Percentiles rank a stretch among this genome's conserved stretches.
These are phyloP conservation scores for Xylariaceae sp. DNA, from an alignment of 2,329 filamentous ascomycete species.

Conservation along the genomic window DNA sequence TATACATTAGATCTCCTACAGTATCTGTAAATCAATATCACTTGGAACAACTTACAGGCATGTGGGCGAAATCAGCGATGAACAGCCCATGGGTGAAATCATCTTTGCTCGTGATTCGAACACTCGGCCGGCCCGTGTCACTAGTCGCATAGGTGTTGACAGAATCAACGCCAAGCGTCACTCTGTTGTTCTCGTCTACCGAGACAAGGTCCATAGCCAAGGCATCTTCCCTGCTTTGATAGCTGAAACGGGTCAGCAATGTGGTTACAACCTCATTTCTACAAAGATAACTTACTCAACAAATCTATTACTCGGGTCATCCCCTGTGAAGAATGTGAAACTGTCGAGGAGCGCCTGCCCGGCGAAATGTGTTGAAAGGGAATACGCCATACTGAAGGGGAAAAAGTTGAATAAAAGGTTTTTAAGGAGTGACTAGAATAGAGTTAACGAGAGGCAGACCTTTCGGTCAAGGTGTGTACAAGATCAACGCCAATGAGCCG, in stretches of 20 bases:
- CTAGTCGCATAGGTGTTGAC: constrained; percentile 35
- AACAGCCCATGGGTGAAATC: constrained; percentile 65
- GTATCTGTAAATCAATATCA: too few relatives aligned
- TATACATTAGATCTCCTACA: background rate
- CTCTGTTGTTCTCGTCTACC: constrained; percentile 40
- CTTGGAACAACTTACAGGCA: constrained; percentile 46
- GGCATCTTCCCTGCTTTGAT: constrained; percentile 43
- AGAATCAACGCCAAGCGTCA: constrained; percentile 47
- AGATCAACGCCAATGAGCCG: constrained; percentile 10
- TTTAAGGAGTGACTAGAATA: constrained; percentile 27
- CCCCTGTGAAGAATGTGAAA: constrained; percentile 49
- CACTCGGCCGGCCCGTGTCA: constrained; percentile 51
- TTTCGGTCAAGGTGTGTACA: constrained; percentile 22
- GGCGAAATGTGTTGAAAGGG: constrained; percentile 31
- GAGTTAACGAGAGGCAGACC: constrained; percentile 15
- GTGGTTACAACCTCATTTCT: background rate
- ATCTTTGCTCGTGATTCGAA: constrained; percentile 65
- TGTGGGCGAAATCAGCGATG: constrained; percentile 69
- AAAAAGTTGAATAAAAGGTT: constrained; percentile 9
- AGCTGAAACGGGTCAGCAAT: constrained; percentile 31
- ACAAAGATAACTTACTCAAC: constrained; percentile 53
- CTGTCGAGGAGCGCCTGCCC: constrained; percentile 34
- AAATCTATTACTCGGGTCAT: constrained; percentile 65
- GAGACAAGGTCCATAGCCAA: constrained; percentile 40
- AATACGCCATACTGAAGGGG: constrained; percentile 26